Percentiles rank a stretch among this genome's conserved stretches.
Evolutionary conservation across 768 basidiomycete genomes (phyloP).

Genomic region (Tylopilus vinaceipallidus): DNA sequence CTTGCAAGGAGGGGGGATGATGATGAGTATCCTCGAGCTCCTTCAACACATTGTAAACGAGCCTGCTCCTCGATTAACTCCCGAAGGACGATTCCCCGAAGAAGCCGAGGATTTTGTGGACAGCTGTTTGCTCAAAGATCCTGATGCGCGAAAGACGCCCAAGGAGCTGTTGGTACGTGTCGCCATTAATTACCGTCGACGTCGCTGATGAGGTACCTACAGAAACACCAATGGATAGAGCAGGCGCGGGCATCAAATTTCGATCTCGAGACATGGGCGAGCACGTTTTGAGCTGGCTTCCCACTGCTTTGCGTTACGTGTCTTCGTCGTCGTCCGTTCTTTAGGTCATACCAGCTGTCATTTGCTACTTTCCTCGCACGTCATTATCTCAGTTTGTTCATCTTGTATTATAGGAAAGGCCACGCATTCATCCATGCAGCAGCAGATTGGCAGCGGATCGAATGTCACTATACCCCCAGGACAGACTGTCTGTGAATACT

Average conservation of each 20-base stretch:
- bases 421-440: constrained; percentile 16
- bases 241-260: constrained; percentile 56
- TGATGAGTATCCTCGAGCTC: constrained; percentile 96
- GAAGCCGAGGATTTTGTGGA: constrained; percentile 86
- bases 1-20: constrained; percentile 92
- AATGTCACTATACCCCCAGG: too few species aligned
- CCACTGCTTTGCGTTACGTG: constrained; percentile 12
- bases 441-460: too few species aligned
- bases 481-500: too few species aligned
- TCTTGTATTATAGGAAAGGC: constrained; percentile 31
- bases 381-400: constrained; percentile 29
- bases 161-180: constrained; percentile 73
- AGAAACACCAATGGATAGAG: constrained; percentile 79
- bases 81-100: constrained; percentile 67
- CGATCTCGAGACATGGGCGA: constrained; percentile 80
- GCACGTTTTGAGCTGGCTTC: constrained; percentile 52
- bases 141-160: constrained; percentile 76
- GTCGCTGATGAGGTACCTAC: constrained; percentile 10
- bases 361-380: constrained; percentile 29
- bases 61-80: constrained; percentile 85
- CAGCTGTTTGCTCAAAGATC: constrained; percentile 89
- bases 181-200: neutral
- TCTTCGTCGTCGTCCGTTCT: constrained; percentile 8
- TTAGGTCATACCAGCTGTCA: constrained; percentile 27
- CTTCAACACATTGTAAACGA: constrained; percentile 99